Evolutionary conservation across 306 rosid species (phyloP).

Genomic region (Lotus japonicus): DNA sequence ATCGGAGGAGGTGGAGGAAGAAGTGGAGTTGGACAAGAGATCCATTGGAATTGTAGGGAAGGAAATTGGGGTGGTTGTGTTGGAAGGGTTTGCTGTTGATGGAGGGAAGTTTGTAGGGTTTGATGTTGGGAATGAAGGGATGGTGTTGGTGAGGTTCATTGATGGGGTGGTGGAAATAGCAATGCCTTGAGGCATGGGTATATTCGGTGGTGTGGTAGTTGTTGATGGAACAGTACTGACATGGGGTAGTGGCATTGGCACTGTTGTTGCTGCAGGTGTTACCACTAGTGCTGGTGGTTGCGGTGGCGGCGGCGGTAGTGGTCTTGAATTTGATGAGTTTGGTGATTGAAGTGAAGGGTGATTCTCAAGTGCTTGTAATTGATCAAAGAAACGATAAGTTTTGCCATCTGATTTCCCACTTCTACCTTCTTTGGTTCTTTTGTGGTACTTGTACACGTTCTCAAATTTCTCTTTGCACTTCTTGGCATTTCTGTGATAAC

Average conservation of each 20-base stretch:
- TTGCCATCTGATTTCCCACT: conserved; percentile 80
- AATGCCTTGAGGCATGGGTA: conserved; percentile 28
- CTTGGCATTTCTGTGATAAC: conserved; percentile 73
- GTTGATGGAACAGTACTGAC: conserved; percentile 53
- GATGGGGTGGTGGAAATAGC: background rate
- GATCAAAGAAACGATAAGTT: conserved; percentile 75
- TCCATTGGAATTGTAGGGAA: conserved; percentile 27
- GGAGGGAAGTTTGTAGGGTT: conserved; percentile 37
- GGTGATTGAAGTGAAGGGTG: conserved; percentile 15
- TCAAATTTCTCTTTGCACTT: conserved; percentile 97
- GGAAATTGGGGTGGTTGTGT: conserved; percentile 15
- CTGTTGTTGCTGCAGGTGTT: conserved; percentile 6
- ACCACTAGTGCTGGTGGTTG: background rate
- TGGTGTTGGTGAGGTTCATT: conserved; percentile 13
- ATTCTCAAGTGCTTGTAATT: conserved; percentile 67
- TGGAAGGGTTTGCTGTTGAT: conserved; percentile 16
- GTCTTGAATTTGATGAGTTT: background rate
- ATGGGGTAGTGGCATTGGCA: conserved; percentile 17
- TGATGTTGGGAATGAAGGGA: conserved; percentile 26
- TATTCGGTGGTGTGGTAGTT: conserved; percentile 15
- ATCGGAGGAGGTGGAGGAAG: conserved; percentile 73
- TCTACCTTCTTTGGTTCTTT: conserved; percentile 85
- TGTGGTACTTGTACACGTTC: conserved; percentile 90
- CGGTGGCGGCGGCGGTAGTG: background rate
- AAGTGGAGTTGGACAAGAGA: conserved; percentile 47